Percentiles rank a stretch among this genome's conserved stretches.
phyloP scores from a whole-genome alignment of 78 protist genomes.

The Cavenderia fasciculata region DNA sequence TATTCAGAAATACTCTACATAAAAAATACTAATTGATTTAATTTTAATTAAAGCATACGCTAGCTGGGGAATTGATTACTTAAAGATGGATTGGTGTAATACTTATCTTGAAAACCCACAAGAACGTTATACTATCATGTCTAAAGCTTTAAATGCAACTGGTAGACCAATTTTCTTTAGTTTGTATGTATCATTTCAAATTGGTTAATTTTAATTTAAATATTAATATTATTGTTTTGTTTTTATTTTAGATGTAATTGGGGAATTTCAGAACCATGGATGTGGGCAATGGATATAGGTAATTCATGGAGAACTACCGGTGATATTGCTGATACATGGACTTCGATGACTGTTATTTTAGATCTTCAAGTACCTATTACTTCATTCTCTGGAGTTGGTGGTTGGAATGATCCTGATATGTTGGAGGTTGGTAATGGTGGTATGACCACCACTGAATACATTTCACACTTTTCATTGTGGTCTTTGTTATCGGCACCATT shows the following conservation, averaged over 20 bases:
- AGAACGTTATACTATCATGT: slow-evolving; percentile 74
- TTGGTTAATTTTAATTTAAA: background rate
- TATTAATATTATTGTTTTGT: background rate
- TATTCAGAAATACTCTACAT: no score
- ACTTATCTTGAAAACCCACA: slow-evolving; percentile 5
- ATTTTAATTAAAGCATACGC: no score
- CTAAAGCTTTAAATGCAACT: slow-evolving; percentile 75
- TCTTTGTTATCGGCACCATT: slow-evolving; percentile 79
- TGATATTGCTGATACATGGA: slow-evolving; percentile 72
- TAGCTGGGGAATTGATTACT: slow-evolving; percentile 81
- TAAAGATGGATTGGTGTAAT: slow-evolving; percentile 89
- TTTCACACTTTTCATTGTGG: slow-evolving; percentile 85
- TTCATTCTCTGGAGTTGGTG: slow-evolving; percentile 63
- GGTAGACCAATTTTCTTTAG: slow-evolving; percentile 84
- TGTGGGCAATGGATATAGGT: slow-evolving; percentile 72
- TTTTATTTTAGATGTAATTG: slow-evolving; percentile 79
- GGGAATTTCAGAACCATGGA: slow-evolving; percentile 70
- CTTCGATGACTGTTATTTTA: slow-evolving; percentile 31
- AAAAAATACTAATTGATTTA: no score
- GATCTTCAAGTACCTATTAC: slow-evolving; percentile 27
- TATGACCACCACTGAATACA: slow-evolving; percentile 79
- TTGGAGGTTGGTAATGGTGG: slow-evolving; percentile 87
- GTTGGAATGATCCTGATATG: slow-evolving; percentile 87
- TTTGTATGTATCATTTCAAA: no score
- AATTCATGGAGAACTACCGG: slow-evolving; percentile 89